Conservation (phyloP, 129 eudicot genomes). For the Heracleum sosnowskyi region DNA sequence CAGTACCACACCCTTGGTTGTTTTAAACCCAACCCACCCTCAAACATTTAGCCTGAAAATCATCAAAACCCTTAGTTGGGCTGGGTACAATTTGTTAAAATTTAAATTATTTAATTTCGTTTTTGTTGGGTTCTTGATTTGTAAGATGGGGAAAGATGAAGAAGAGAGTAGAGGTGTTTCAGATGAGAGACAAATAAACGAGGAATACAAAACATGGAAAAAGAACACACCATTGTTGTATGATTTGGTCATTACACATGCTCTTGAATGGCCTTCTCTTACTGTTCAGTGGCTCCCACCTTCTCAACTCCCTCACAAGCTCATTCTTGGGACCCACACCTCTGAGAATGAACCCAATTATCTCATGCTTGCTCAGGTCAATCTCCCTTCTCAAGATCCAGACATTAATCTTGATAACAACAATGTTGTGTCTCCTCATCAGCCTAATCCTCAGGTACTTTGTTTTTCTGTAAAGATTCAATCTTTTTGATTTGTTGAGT, state of each 20-base stretch:
- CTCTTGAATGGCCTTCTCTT: conserved; percentile 95
- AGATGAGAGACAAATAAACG: conserved; percentile 79
- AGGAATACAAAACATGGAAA: conserved; percentile 96
- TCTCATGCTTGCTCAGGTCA: conserved; percentile 89
- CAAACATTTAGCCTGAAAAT: too few species aligned
- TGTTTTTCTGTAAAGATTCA: neutral
- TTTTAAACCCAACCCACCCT: too few species aligned
- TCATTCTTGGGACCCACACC: conserved; percentile 89
- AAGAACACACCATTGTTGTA: conserved; percentile 79
- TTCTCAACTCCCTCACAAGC: conserved; percentile 48
- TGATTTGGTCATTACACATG: conserved; percentile 86
- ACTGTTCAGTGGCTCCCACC: conserved; percentile 96
- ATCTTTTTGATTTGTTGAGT: neutral
- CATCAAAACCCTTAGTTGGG: too few species aligned
- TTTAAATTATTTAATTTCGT: neutral
- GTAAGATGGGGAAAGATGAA: conserved; percentile 49
- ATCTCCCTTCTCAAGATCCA: conserved; percentile 77
- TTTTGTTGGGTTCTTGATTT: neutral
- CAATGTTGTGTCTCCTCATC: conserved; percentile 68
- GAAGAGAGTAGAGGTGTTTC: conserved; percentile 80
- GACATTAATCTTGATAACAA: conserved; percentile 8
- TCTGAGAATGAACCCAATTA: conserved; percentile 91
- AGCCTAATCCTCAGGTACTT: conserved; percentile 69
- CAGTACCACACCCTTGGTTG: too few species aligned
- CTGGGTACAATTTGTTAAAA: too few species aligned